Conservation (phyloP, 148 eudicot genomes). For the Diospyros kaki region DNA sequence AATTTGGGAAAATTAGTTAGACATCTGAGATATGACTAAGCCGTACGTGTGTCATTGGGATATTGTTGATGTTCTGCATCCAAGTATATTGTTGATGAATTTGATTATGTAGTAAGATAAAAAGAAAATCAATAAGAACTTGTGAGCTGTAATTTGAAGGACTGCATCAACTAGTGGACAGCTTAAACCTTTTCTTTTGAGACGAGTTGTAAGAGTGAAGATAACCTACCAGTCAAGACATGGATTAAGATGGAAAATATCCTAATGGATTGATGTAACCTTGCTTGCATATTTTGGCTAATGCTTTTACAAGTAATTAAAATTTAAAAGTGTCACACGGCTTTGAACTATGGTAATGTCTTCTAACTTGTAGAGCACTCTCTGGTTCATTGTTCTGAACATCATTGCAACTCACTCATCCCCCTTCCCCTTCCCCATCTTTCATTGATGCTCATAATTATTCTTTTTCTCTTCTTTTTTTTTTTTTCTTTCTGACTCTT, state of each 20-base stretch:
- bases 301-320: background rate
- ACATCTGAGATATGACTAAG: too few species aligned
- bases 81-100: too few species aligned
- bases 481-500: background rate
- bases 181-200: background rate
- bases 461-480: conserved; percentile 1
- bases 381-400: too few species aligned
- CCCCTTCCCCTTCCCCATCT: too few species aligned
- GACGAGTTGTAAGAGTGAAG: background rate
- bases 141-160: background rate
- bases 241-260: background rate
- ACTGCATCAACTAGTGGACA: background rate
- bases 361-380: too few species aligned
- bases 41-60: too few species aligned
- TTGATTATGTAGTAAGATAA: too few species aligned
- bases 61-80: too few species aligned
- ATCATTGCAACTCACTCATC: too few species aligned
- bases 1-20: too few species aligned
- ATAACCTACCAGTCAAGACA: background rate
- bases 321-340: background rate
- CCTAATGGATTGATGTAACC: background rate
- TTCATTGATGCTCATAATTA: too few species aligned
- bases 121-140: too few species aligned
- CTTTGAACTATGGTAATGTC: background rate
- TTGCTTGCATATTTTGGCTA: background rate